Evolutionary conservation across 495 filamentous ascomycete genomes (phyloP).

Genomic region (Cladorrhinum samala): DNA sequence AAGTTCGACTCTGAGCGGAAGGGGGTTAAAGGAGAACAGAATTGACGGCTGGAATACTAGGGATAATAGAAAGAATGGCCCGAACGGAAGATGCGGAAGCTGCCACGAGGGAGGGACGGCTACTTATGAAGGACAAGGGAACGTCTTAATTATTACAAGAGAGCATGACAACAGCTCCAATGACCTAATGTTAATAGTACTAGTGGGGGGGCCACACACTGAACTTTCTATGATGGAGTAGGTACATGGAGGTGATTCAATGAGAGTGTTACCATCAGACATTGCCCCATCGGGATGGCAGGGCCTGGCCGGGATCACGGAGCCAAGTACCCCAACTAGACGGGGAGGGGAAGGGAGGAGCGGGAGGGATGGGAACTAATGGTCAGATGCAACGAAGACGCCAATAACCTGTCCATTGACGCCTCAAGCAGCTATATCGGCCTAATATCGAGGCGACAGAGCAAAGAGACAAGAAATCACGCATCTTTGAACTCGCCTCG

Average conservation of each 20-base stretch:
- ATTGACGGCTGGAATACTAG: constrained; percentile 4
- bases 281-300: constrained; percentile 2
- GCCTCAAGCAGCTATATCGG: constrained; percentile 20
- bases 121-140: constrained; percentile 25
- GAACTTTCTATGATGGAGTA: too few species aligned
- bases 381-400: constrained; percentile 8
- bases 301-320: neutral
- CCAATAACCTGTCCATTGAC: constrained; percentile 19
- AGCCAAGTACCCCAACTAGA: neutral
- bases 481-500: constrained; percentile 16
- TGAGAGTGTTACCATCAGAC: constrained; percentile 2
- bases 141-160: too few species aligned
- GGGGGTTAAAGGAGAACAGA: neutral
- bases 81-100: constrained; percentile 11
- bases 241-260: too few species aligned
- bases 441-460: constrained; percentile 23
- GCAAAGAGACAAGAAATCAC: constrained; percentile 32
- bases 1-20: neutral
- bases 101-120: constrained; percentile 16
- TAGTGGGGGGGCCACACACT: too few species aligned
- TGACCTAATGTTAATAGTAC: constrained; percentile 30
- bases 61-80: constrained; percentile 5
- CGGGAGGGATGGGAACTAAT: neutral
- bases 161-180: constrained; percentile 18
- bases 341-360: constrained; percentile 3